Evolutionary conservation across 2,329 filamentous ascomycete species (phyloP), one percentile per base, ranked within the genome.

Genomic region (Nigrospora sphaerica): DNA sequence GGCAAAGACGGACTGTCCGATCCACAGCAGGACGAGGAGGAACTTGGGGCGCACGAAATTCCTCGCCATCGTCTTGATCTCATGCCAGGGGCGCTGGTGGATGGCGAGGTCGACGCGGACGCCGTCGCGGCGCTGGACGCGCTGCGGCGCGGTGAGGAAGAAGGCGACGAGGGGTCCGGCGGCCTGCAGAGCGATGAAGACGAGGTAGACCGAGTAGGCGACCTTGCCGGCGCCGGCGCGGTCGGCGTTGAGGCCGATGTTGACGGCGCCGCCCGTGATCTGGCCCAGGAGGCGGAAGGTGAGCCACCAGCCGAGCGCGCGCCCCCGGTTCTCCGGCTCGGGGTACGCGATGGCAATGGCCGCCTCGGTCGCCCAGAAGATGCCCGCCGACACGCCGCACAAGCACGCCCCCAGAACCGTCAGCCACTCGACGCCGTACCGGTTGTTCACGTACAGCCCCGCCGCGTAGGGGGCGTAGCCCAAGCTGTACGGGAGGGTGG

Each of bases 361-460:
- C 1, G 82, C 82, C 63, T 89, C 85, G 0, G 84, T 79, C 71
- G 82, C 82, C 85, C 85, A 89, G 62, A 88, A 88, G 0, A 88
- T 70, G 0, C 85, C 85, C 0, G 85, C 85, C 0, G 80, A 83
- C 32, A 87, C 72, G 16, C 85, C 85, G 51, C 85, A 88, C 0
- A 85, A 67, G 0, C 82, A 82, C 1, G 82, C 83, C 0, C 84
- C 85, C 10, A 88, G 62, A 1, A 88, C 70, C 0, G 82, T 74
- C 11, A 88, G 73, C 85, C 85, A 89, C 52, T 83, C 76, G 1
- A 67, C 79, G 1, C 81, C 82, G 55, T 75, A 88, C 0, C 84
- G 74, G 57, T 87, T 88, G 62, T 88, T 86, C 3, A 76, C 79
- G 60, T 88, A 88, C 0, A 88, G 65, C 0, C 82, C 85, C 0